Evolutionary conservation across 2,329 filamentous ascomycete genomes (phyloP), one percentile per base, ranked within the genome.

Genomic region (Aspergillus phoenicis): DNA sequence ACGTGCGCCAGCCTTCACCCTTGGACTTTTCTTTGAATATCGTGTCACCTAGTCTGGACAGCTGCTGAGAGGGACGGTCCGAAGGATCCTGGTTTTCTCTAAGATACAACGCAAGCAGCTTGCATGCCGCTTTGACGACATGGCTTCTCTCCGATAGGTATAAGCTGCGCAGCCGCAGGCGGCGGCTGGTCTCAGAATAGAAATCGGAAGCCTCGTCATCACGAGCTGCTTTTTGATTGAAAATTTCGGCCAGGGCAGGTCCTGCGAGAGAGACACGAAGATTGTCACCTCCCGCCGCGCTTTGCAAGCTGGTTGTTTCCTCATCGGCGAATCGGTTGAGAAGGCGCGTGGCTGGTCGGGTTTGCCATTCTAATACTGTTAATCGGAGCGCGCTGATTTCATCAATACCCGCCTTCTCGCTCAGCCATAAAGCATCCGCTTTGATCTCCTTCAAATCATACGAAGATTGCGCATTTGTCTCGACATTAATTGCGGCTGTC

Each of bases 401-500:
- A 75, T 95, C 92, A 66, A 97, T 87, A 48, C 86, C 83, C 54
- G 88, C 87, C 71, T 89, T 87, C 69, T 89, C 87, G 76, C 91
- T 93, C 64, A 99, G 81, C 93, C 93, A 98, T 67, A 90, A 75
- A 36, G 92, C 86, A 80, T 98, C 93, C 51, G 87, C 85, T 78
- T 96, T 97, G 74, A 98, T 87, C 71, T 89, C 81, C 41, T 90
- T 87, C 66, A 97, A 82, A 71, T 93, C 87, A 73, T 89, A 91
- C 59, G 85, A 85, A 43, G 85, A 84, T 68, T 85, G 86, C 11
- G 85, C 81, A 5, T 85, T 85, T 17, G 90, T 87, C 1, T 91
- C 87, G 52, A 93, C 86, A 73, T 96, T 90, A 63, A 97, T 96
- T 5, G 93, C 90, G 22, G 93, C 90, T 0, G 91, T 96, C 76